Percentiles rank a stretch among this genome's conserved stretches.
Evolutionary conservation across 2,329 filamentous ascomycete species (phyloP).

Genomic region (Diaporthe citrichinensis): DNA sequence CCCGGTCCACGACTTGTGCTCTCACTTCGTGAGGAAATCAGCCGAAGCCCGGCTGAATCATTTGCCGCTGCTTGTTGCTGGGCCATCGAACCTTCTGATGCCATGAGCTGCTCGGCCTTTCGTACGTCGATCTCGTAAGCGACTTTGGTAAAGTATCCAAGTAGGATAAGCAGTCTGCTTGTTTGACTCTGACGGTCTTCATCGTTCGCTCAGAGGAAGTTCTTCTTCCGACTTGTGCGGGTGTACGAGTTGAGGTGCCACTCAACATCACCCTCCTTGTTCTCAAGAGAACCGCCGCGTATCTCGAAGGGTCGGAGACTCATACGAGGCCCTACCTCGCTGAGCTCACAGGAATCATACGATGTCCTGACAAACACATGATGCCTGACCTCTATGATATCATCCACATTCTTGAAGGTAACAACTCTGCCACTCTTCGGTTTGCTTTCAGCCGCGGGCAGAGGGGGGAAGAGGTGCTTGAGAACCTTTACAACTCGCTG

Average conservation of each 20-base stretch:
- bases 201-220: constrained; percentile 78
- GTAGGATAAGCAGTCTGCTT: neutral
- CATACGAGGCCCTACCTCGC: constrained; percentile 94
- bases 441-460: constrained; percentile 79
- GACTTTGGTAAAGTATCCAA: neutral
- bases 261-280: constrained; percentile 94
- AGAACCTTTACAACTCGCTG: constrained; percentile 88
- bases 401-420: constrained; percentile 94
- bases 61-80: neutral
- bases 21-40: too few relatives aligned
- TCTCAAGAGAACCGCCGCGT: constrained; percentile 89
- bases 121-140: neutral
- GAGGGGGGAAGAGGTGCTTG: constrained; percentile 93
- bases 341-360: constrained; percentile 89
- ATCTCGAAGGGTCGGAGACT: constrained; percentile 98
- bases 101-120: neutral
- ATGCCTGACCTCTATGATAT: constrained; percentile 92
- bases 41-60: neutral
- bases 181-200: neutral
- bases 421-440: constrained; percentile 91
- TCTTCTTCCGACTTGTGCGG: constrained; percentile 93
- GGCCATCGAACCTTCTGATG: neutral
- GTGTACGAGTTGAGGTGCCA: constrained; percentile 98
- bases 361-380: constrained; percentile 93
- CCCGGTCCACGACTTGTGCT: neutral